Conservation (phyloP, 2,329 filamentous ascomycete genomes). For the Daldinia eschscholtzii region DNA sequence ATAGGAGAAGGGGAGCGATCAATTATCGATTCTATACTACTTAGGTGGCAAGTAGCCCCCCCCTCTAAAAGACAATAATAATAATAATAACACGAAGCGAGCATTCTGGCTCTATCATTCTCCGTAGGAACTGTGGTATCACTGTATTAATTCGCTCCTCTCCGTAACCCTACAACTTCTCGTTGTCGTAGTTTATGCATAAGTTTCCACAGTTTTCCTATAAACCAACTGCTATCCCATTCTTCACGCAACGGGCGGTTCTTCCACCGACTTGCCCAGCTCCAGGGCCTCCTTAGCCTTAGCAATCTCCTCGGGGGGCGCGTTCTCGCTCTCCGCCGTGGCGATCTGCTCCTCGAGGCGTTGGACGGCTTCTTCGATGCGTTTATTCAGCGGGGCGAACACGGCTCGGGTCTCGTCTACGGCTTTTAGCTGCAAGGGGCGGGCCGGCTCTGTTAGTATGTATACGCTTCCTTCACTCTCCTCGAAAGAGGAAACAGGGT, state of each 20-base stretch:
- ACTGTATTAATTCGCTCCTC: slow-evolving; percentile 36
- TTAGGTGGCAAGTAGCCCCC: no score
- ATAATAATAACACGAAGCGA: slow-evolving; percentile 4
- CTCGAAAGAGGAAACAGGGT: no score
- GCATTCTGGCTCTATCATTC: not conserved
- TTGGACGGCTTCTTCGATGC: slow-evolving; percentile 77
- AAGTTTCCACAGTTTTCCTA: not conserved
- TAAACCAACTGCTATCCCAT: not conserved
- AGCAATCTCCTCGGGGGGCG: slow-evolving; percentile 63
- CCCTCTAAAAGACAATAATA: not conserved
- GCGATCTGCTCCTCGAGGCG: slow-evolving; percentile 84
- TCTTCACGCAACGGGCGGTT: slow-evolving; percentile 43
- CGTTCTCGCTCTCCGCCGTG: slow-evolving; percentile 64
- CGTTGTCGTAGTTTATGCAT: not conserved
- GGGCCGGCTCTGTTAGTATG: not conserved
- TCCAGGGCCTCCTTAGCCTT: slow-evolving; percentile 67
- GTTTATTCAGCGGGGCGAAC: slow-evolving; percentile 77
- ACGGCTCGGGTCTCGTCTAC: slow-evolving; percentile 90
- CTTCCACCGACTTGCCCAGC: slow-evolving; percentile 60
- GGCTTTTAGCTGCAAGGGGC: slow-evolving; percentile 73
- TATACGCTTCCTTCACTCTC: no score
- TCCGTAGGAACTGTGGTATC: slow-evolving; percentile 31
- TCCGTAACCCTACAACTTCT: slow-evolving; percentile 23
- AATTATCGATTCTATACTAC: slow-evolving; percentile 3
- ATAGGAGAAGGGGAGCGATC: not conserved